Evolutionary conservation across 2,329 filamentous ascomycete species (phyloP).

Genomic region (Chrysoporthe puriensis): DNA sequence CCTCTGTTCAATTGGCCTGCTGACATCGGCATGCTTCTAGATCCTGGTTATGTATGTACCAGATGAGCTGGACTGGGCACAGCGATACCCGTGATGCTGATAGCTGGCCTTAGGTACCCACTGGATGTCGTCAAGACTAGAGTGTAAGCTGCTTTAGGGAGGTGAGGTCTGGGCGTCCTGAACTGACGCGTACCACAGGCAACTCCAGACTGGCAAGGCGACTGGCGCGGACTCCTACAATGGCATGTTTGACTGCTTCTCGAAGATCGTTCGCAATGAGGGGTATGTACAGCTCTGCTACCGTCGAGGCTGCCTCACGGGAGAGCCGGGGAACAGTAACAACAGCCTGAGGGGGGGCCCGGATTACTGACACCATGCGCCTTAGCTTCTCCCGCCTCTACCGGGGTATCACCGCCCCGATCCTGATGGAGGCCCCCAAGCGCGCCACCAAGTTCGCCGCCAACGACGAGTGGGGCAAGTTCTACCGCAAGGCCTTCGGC

Average conservation of each 20-base stretch:
- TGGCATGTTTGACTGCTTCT: slow-evolving; percentile 97
- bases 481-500: slow-evolving; percentile 88
- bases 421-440: slow-evolving; percentile 88
- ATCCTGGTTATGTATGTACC: slow-evolving; percentile 80
- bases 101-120: slow-evolving; percentile 74
- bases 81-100: slow-evolving; percentile 29
- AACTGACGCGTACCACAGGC: slow-evolving; percentile 53
- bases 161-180: slow-evolving; percentile 12
- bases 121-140: slow-evolving; percentile 98
- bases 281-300: slow-evolving; percentile 61
- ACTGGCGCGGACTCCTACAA: slow-evolving; percentile 84
- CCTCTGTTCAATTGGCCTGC: slow-evolving; percentile 31
- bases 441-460: slow-evolving; percentile 98
- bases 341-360: not conserved
- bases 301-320: not conserved
- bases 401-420: slow-evolving; percentile 92
- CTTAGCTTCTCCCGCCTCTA: slow-evolving; percentile 84
- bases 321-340: not conserved
- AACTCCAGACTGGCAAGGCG: slow-evolving; percentile 78
- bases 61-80: slow-evolving; percentile 16
- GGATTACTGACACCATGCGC: slow-evolving; percentile 19
- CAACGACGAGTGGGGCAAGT: slow-evolving; percentile 96
- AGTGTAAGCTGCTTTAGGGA: slow-evolving; percentile 65
- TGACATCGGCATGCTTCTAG: slow-evolving; percentile 49
- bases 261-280: slow-evolving; percentile 94